phyloP scores from a whole-genome alignment of 345 rosid species.

The Nephelium lappaceum region DNA sequence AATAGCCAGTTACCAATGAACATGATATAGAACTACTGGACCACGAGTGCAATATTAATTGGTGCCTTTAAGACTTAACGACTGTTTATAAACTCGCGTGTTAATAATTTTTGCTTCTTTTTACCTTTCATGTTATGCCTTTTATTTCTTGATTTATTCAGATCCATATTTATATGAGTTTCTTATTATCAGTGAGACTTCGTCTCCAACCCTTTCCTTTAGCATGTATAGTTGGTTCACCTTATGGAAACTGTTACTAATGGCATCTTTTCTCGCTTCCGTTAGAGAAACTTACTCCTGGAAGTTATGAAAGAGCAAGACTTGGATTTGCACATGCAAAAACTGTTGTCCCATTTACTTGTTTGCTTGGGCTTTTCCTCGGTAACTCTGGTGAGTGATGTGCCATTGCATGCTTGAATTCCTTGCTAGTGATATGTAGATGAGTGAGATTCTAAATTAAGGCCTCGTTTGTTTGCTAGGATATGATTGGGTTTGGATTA shows the following conservation, averaged over 20 bases:
- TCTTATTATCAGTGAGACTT: background rate
- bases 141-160: background rate
- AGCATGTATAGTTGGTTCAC: background rate
- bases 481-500: too few relatives aligned
- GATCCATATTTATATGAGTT: background rate
- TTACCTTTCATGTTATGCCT: background rate
- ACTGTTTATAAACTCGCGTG: background rate
- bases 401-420: background rate
- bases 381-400: conserved; percentile 71
- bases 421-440: background rate
- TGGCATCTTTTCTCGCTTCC: conserved; percentile 14
- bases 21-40: background rate
- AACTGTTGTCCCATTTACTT: conserved; percentile 91
- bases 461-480: too few relatives aligned
- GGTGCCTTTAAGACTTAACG: background rate
- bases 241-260: conserved; percentile 8
- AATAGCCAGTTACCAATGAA: background rate
- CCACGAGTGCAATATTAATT: background rate
- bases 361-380: conserved; percentile 96
- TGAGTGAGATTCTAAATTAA: too few relatives aligned
- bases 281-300: conserved; percentile 67
- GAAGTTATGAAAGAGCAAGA: conserved; percentile 91
- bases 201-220: background rate
- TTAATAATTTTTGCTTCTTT: background rate
- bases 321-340: conserved; percentile 97